Conservation (phyloP, 352 stramenopile species). For the Phytophthora tentaculata region DNA sequence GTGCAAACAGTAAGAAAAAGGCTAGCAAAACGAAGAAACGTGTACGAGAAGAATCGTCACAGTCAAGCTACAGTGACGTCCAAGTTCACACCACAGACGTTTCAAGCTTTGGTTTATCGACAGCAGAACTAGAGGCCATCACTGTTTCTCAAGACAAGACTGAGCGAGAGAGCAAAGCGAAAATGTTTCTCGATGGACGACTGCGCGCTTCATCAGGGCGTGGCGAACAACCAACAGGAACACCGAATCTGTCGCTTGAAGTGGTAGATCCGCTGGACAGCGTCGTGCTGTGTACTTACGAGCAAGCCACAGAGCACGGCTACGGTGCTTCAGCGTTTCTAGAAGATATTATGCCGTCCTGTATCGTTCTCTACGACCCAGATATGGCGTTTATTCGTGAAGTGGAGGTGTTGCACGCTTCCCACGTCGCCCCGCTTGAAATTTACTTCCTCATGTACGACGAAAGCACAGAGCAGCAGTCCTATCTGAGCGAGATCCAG, state of each 20-base stretch:
- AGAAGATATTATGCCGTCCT: constrained; percentile 90
- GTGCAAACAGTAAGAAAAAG: constrained; percentile 26
- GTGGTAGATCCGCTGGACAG: constrained; percentile 55
- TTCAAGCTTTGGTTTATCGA: constrained; percentile 76
- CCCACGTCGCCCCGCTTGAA: constrained; percentile 54
- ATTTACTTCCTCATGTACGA: constrained; percentile 98
- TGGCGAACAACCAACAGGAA: constrained; percentile 19
- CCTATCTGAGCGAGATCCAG: constrained; percentile 94
- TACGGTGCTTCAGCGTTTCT: constrained; percentile 76
- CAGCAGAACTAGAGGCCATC: constrained; percentile 69
- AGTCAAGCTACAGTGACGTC: constrained; percentile 29
- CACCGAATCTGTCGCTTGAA: constrained; percentile 54
- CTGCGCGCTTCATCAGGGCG: constrained; percentile 17
- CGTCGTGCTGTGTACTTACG: constrained; percentile 82
- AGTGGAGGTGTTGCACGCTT: constrained; percentile 94
- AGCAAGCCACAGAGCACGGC: constrained; percentile 69
- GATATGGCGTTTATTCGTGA: constrained; percentile 95
- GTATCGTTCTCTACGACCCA: constrained; percentile 96
- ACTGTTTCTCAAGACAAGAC: constrained; percentile 33
- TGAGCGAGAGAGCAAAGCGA: constrained; percentile 31
- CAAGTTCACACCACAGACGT: constrained; percentile 49
- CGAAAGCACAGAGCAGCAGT: constrained; percentile 96
- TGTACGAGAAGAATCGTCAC: constrained; percentile 27
- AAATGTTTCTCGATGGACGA: constrained; percentile 26
- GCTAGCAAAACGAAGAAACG: constrained; percentile 43